Base-by-base conservation (phyloP, 2,329 filamentous ascomycete species). In the Aspergillus sp. region DNA sequence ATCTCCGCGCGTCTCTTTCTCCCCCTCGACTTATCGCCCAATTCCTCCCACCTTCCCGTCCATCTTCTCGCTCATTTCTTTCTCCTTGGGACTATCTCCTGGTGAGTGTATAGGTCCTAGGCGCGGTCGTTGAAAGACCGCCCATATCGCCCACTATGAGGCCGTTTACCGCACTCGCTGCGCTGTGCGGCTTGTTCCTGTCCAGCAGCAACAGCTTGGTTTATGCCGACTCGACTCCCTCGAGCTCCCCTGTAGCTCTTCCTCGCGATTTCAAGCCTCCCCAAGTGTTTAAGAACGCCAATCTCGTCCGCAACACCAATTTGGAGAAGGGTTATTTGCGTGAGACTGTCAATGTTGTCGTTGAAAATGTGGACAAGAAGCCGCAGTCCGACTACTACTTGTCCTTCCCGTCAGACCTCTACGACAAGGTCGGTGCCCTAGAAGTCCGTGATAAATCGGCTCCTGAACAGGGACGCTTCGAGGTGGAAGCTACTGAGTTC, bases 391-490 rank as follows among this genome's bases (percentile, higher is more conserved):
- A 96, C 77, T 99, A 99, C 84, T 98, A 89, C 77, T 72, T 99
- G 56, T 91, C 93, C 3, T 96, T 99, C 74, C 89, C 91, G 59
- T 82, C 88, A 61, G 85, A 89, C 64, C 83, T 91, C 77, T 86
- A 97, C 70, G 85, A 87, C 65, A 88, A 86, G 66, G 81, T 98
- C 64, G 95, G 94, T 66, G 92, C 90, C 41, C 80, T 99, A 60
- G 93, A 98, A 80, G 95, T 93, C 57, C 91, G 90, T 81, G 92
- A 98, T 77, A 95, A 93, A 83, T 97, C 97, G 78, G 86, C 92
- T 65, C 78, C 85, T 38, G 84, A 83, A 56, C 83, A 86, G 67
- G 85, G 84, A 12, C 82, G 85, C 36, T 96, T 97, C 76, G 77
- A 80, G 52, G 87, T 89, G 45, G 88, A 91, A 67, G 80, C 85